Evolutionary conservation across 2,329 filamentous ascomycete species (phyloP), one percentile per base, ranked within the genome.

Genomic region (Cladophialophora immunda): DNA sequence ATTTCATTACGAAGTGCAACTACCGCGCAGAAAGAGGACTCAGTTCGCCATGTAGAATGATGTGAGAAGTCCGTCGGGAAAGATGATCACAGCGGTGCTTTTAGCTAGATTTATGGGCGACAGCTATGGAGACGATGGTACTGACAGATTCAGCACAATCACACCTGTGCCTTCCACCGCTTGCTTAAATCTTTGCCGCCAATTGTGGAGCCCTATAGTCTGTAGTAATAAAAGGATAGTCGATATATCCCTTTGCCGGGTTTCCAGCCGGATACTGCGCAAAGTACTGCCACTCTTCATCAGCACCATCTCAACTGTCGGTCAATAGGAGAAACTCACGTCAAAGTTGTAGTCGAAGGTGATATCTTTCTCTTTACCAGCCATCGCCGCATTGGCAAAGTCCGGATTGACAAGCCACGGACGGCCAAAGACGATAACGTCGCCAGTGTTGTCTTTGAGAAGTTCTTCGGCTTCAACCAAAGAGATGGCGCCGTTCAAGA

Each of bases 281-380:
- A 47, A 60, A 60, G 57, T 45, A 60, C 57, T 60, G 9, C 1
- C 38, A 15, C 38, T 5, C 19, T 25, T 11, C 4, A n/a, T 50
- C 45, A 50, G 45, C 17, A 41, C 4, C 15, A n/a, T 41, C 38
- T 19, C 38, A 41, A 2, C 2, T 1, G 5, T 53, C n/a, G 50
- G 3, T 9, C n/a, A n/a, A n/a, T n/a, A n/a, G n/a, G n/a, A n/a
- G n/a, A n/a, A n/a, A 60, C 57, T 60, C 25, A 47, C 57, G 41
- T 60, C 57, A 52, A 60, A 60, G 36, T 60, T 60, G n/a, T 50
- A 60, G 32, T 60, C 57, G 38, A 60, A 60, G 4, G 13, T 25
- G 22, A 60, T n/a, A 29, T 60, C 57, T n/a, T 60, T 60, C 22
- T 60, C 57, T n/a, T 50, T 60, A 8, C 57, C 57, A 2, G 36